Percentiles rank a stretch among this genome's conserved stretches.
phyloP scores from a whole-genome alignment of 202 grass and related monocot species.

The Saccharum hybrid region DNA sequence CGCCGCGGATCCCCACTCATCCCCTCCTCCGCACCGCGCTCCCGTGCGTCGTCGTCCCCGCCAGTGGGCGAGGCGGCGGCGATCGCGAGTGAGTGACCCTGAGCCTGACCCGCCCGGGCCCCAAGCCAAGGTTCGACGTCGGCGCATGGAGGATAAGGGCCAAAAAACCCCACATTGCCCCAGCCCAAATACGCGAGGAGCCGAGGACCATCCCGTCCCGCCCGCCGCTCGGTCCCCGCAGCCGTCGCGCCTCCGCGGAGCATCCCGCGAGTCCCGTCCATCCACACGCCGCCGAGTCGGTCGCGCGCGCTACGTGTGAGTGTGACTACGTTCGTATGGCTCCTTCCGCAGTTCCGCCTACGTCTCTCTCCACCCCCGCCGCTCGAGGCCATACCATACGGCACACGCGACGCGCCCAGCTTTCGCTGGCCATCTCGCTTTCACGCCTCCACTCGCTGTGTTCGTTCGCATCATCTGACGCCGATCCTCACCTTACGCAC shows the following conservation, averaged over 20 bases:
- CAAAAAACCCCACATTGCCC: too few species aligned
- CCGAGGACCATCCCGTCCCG: too few species aligned
- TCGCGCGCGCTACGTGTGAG: neutral
- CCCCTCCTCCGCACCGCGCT: neutral
- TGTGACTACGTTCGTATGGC: constrained; percentile 7
- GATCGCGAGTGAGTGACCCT: neutral
- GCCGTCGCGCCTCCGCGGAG: neutral
- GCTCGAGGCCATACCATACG: too few species aligned
- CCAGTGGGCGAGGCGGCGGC: neutral
- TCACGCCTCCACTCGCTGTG: neutral
- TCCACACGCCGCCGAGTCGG: neutral
- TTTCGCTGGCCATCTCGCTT: neutral
- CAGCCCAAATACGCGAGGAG: too few species aligned
- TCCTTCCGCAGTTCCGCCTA: neutral
- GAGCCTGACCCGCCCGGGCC: neutral
- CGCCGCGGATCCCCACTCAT: neutral
- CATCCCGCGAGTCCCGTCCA: too few species aligned
- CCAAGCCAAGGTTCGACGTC: neutral
- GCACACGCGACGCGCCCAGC: neutral
- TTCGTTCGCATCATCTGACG: neutral
- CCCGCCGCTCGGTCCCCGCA: neutral
- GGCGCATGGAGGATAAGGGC: neutral
- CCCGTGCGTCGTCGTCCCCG: neutral
- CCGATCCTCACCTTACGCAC: neutral
- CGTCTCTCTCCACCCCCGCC: neutral